phyloP scores from a whole-genome alignment of 345 rosid genomes.

The Eutrema heterophyllum region DNA sequence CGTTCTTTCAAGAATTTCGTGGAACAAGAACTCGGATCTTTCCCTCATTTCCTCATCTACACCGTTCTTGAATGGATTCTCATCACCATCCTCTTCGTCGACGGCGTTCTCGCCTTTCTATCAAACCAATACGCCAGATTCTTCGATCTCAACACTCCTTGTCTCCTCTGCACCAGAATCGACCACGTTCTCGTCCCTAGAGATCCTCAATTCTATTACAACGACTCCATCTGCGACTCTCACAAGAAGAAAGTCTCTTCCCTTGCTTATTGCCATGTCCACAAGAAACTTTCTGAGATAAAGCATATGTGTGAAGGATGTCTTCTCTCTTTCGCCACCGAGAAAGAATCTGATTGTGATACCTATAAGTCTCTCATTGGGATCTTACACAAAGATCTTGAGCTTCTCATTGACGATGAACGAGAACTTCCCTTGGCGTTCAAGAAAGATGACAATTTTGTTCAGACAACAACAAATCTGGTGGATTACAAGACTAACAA shows the following conservation, averaged over 20 bases:
- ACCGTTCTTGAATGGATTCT: conserved; percentile 77
- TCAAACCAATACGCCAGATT: conserved; percentile 68
- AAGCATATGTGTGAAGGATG: conserved; percentile 83
- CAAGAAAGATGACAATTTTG: conserved; percentile 34
- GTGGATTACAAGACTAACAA: conserved; percentile 19
- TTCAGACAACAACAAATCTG: conserved; percentile 5
- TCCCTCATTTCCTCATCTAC: conserved; percentile 56
- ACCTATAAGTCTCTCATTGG: conserved; percentile 78
- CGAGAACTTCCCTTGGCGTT: conserved; percentile 40
- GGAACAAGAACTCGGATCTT: conserved; percentile 66
- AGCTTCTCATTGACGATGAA: conserved; percentile 60
- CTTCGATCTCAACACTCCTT: conserved; percentile 73
- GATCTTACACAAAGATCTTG: conserved; percentile 72
- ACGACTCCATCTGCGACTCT: conserved; percentile 63
- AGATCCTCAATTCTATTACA: conserved; percentile 60
- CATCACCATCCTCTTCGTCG: conserved; percentile 57
- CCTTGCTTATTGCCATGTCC: conserved; percentile 80
- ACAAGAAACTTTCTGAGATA: conserved; percentile 77
- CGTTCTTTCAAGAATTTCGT: conserved; percentile 57
- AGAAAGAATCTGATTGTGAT: conserved; percentile 68
- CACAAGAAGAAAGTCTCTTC: conserved; percentile 79
- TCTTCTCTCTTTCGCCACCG: conserved; percentile 86
- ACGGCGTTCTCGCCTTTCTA: conserved; percentile 59
- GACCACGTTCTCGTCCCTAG: conserved; percentile 55
- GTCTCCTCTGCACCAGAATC: conserved; percentile 80